Evolutionary conservation across 257 asterid species (phyloP), one percentile per base, ranked within the genome.

Genomic region (Solanum piurae): DNA sequence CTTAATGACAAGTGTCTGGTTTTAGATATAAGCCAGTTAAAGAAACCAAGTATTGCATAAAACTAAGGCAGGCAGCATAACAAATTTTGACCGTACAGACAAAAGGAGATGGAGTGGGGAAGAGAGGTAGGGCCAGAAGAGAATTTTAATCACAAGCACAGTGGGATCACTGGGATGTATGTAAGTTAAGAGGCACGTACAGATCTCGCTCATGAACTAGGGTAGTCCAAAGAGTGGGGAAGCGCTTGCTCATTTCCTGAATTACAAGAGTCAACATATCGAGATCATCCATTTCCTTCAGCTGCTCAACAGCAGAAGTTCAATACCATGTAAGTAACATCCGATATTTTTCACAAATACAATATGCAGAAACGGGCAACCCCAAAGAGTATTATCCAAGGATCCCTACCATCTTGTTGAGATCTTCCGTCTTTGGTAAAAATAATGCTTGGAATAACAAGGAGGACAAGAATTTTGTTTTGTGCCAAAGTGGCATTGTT

Each of bases 161-260:
- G 69, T 46, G 42, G 12, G 66, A 14, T 44, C 31, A 46, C 66
- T 44, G 38, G 10, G 69, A 16, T 46, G 66, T 49, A 49, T 18
- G 42, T 29, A 31, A 80, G 69, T 46, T 16, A 80, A 79, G 4
- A 89, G 52, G 68, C 42, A 89, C 95, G 93, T 89, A 95, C 99
- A 90, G 95, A 88, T 97, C 99, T 4, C 99, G 98, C 89, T 97
- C 99, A 86, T 93, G 95, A 87, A 97, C 98, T 72, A 97, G 96
- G 83, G 98, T 95, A 89, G 96, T 98, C 98, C 95, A 94, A n/a
- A 95, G 93, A 82, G 98, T 95, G 7, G 99, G 99, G 89, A 93
- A 95, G 86, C 91, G 91, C 90, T 95, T 94, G 95, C 99, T 93
- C 98, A 95, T 95, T 91, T 95, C 99, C 89, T 97, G 99, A 92